These are phyloP conservation scores for Acanthamoeba lenticulata DNA, from an alignment of 208 protist species.

Conservation along the genomic window DNA sequence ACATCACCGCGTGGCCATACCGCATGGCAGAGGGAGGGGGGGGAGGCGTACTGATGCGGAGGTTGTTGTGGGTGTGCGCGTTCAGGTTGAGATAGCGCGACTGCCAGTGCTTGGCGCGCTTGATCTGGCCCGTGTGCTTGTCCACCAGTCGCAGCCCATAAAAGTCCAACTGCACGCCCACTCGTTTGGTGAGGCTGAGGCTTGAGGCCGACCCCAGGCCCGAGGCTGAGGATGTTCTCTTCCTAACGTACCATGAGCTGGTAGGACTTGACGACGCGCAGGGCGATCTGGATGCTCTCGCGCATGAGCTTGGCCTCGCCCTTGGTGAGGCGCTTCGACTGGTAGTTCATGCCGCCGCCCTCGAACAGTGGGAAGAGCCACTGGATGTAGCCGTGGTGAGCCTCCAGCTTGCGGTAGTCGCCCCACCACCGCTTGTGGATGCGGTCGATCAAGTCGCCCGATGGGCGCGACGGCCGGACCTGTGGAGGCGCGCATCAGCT, in stretches of 20 bases:
- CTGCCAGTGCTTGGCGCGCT: not conserved
- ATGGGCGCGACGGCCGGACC: constrained; percentile 15
- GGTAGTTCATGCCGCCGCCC: constrained; percentile 13
- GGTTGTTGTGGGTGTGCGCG: constrained; percentile 37
- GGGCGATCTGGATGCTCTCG: constrained; percentile 29
- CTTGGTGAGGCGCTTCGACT: not conserved
- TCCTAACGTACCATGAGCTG: constrained; percentile 31
- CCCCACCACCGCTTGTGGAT: constrained; percentile 23
- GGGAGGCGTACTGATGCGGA: not conserved
- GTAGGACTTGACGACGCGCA: constrained; percentile 49
- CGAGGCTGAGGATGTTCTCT: not conserved
- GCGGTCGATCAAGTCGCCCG: constrained; percentile 44
- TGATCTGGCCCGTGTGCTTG: constrained; percentile 21
- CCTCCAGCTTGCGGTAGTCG: constrained; percentile 33
- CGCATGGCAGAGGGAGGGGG: not conserved
- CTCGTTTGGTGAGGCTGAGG: not conserved
- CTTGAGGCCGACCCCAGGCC: not conserved
- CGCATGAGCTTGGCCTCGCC: constrained; percentile 54
- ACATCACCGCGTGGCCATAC: not conserved
- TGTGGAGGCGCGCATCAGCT: not conserved
- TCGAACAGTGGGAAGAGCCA: constrained; percentile 59
- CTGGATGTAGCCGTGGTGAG: constrained; percentile 36
- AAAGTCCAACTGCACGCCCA: not conserved
- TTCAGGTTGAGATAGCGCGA: constrained; percentile 35
- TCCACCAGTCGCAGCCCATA: constrained; percentile 35